Conservation (phyloP, 2,329 filamentous ascomycete species). For the Xylaria sp. region DNA sequence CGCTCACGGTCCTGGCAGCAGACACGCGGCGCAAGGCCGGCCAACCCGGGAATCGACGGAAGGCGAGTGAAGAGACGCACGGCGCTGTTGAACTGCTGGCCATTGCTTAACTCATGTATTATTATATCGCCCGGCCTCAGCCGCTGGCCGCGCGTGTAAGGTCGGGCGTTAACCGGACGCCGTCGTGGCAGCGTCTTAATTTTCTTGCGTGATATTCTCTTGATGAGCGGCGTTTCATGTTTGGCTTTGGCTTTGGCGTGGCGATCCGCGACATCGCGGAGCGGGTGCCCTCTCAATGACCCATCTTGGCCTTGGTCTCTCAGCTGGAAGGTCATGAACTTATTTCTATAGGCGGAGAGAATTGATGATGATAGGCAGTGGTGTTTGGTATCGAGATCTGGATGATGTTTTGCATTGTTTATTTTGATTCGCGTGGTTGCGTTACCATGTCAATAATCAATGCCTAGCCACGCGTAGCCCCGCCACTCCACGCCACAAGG, state of each 20-base stretch:
- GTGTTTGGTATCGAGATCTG: slow-evolving; percentile 7
- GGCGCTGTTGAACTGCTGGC: background rate
- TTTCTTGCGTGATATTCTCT: background rate
- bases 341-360: background rate
- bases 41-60: background rate
- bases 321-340: background rate
- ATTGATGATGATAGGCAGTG: background rate
- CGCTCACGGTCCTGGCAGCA: background rate
- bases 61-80: slow-evolving; percentile 15
- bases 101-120: background rate
- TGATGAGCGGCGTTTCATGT: slow-evolving; percentile 17
- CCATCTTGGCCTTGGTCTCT: background rate
- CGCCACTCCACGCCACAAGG: too few relatives aligned
- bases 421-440: background rate
- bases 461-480: background rate
- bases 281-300: background rate
- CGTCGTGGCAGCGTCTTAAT: background rate
- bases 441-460: background rate
- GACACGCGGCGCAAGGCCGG: background rate
- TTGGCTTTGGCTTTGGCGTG: background rate
- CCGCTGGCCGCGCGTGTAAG: background rate
- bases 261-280: slow-evolving; percentile 1
- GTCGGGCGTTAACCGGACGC: background rate
- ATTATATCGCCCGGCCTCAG: background rate
- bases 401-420: slow-evolving; percentile 10